phyloP scores from a whole-genome alignment of 2,329 filamentous ascomycete species.

The Calonectria hawksworthii region DNA sequence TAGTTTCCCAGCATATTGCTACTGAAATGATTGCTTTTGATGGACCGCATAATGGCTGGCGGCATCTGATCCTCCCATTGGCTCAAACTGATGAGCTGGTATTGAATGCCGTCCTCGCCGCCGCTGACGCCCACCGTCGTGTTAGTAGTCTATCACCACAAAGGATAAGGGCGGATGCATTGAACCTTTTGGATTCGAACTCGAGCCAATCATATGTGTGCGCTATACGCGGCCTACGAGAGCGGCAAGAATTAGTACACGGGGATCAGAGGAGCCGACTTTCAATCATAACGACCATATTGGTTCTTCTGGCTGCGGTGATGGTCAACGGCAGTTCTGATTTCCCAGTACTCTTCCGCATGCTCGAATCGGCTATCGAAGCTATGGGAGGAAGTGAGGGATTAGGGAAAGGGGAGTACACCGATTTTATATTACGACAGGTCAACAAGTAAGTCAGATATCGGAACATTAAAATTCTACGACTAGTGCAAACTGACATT shows the following conservation, averaged over 20 bases:
- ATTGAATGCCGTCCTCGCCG: constrained; percentile 39
- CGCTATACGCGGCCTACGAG: constrained; percentile 32
- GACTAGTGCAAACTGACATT: background rate
- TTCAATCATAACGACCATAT: constrained; percentile 39
- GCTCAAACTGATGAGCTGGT: constrained; percentile 37
- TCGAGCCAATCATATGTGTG: constrained; percentile 35
- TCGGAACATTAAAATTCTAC: too few species aligned
- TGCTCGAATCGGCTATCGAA: constrained; percentile 45
- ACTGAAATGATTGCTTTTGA: constrained; percentile 45
- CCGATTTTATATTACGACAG: constrained; percentile 42
- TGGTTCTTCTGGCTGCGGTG: constrained; percentile 40
- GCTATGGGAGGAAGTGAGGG: constrained; percentile 43
- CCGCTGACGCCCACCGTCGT: constrained; percentile 37
- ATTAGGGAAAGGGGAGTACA: constrained; percentile 33
- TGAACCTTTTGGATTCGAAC: constrained; percentile 10
- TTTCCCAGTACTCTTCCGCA: constrained; percentile 43
- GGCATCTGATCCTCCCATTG: constrained; percentile 38
- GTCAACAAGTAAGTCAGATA: constrained; percentile 42
- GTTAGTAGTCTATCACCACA: constrained; percentile 21
- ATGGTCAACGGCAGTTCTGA: constrained; percentile 46
- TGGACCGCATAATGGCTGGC: constrained; percentile 44
- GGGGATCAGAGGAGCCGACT: constrained; percentile 28
- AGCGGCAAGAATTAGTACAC: constrained; percentile 33
- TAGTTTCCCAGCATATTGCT: constrained; percentile 41
- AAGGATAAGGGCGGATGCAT: background rate